Evolutionary conservation across 78 protist genomes (phyloP), one percentile per base, ranked within the genome.

Genomic region (Dictyostelium capitatum): DNA sequence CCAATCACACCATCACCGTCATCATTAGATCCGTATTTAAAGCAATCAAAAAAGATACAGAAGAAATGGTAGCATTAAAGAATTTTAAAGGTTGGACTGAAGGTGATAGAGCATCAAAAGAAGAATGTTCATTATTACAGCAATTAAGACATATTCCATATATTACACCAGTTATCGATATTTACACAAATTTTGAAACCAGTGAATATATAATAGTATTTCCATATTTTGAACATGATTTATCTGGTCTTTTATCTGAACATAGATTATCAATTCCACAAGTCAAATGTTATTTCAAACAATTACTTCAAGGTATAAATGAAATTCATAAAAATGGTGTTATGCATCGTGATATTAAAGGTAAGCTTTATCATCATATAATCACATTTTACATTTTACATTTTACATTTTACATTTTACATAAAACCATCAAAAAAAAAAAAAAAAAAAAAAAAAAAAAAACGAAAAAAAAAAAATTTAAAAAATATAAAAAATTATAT

Each of bases 281-380:
- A 57, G 93, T 77, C 12, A 87, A 87, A 32, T 87, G 93, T 51
- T 87, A 87, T 65, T 87, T 87, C 41, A 56, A 77, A 47, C 93
- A 87, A 65, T 51, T 87, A 37, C 23, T 87, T 9, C 78, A 87
- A 69, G 93, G 93, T 46, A 87, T 87, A 15, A 28, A 54, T n/a
- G 85, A 87, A 50, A 77, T 81, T 54, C 95, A 81, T 57, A 90
- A 59, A 12, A 82, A 37, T 32, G 95, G 95, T 19, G 90, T 92
- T 10, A 78, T 92, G 90, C 95, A 92, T 54, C 83, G 95, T 67
- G 95, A 92, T 57, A 92, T 92, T 41, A 92, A 92, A 84, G 95
- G 95, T 77, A 89, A 17, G 43, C n/a, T 25, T 11, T 37, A 15
- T 23, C 17, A 28, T 32, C 78, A 15, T 20, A 37, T 37, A 37